Conservation (phyloP, 2,329 filamentous ascomycete genomes). For the Talaromyces funiculosus region DNA sequence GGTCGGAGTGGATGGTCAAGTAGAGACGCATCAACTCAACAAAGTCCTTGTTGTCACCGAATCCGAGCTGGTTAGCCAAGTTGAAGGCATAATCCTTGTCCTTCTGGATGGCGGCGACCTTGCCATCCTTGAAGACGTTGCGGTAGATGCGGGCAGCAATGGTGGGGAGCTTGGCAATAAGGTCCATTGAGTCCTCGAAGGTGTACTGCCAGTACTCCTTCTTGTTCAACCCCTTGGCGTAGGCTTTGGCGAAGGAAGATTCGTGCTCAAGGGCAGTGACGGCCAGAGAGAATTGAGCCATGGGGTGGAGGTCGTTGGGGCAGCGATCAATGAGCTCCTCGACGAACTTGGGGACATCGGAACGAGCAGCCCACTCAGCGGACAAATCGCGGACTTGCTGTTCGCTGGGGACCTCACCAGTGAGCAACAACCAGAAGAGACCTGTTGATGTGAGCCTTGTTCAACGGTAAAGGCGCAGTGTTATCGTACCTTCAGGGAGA, state of each 20-base stretch:
- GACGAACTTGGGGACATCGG: slow-evolving; percentile 94
- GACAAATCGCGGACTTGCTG: slow-evolving; percentile 98
- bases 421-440: slow-evolving; percentile 99
- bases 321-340: slow-evolving; percentile 99
- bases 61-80: slow-evolving; percentile 99
- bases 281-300: slow-evolving; percentile 98
- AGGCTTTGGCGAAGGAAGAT: slow-evolving; percentile 95
- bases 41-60: slow-evolving; percentile 90
- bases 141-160: slow-evolving; percentile 99
- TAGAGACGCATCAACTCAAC: slow-evolving; percentile 98
- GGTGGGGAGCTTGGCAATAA: slow-evolving; percentile 98
- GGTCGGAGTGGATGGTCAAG: slow-evolving; percentile 99
- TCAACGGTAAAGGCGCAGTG: not conserved
- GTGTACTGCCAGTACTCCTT: slow-evolving; percentile 99
- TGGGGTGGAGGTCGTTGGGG: slow-evolving; percentile 97
- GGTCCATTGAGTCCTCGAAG: slow-evolving; percentile 99
- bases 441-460: slow-evolving; percentile 42
- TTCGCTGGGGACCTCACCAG: slow-evolving; percentile 93
- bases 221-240: slow-evolving; percentile 99
- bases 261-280: slow-evolving; percentile 98
- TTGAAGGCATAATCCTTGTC: slow-evolving; percentile 99
- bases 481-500: slow-evolving; percentile 72
- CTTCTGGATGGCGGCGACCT: slow-evolving; percentile 92
- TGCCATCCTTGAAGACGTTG: slow-evolving; percentile 99
- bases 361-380: slow-evolving; percentile 96